Evolutionary conservation across 1,284 basidiomycete species (phyloP).

Genomic region (Spongiforma sp.): DNA sequence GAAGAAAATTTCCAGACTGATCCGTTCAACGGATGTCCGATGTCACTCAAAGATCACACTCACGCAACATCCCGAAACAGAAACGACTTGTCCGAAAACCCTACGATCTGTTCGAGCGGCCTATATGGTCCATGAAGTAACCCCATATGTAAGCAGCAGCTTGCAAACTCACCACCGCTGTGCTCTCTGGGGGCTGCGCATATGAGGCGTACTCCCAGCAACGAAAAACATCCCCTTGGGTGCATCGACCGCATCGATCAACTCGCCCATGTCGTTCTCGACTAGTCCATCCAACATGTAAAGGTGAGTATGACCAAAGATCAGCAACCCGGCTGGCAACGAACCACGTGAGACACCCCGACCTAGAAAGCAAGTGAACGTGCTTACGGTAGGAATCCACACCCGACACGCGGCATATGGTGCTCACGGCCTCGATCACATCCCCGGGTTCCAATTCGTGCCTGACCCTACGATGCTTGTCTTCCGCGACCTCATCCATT

Average conservation of each 20-base stretch:
- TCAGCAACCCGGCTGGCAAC: slow-evolving; percentile 79
- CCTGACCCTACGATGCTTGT: slow-evolving; percentile 78
- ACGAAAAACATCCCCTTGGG: slow-evolving; percentile 85
- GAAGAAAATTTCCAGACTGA: slow-evolving; percentile 88
- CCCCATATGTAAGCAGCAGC: slow-evolving; percentile 44
- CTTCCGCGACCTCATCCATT: slow-evolving; percentile 75
- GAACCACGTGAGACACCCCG: background rate
- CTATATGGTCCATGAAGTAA: slow-evolving; percentile 44
- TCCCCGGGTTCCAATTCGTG: slow-evolving; percentile 91
- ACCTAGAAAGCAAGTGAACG: background rate
- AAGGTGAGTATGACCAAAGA: slow-evolving; percentile 83
- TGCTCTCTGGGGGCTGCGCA: slow-evolving; percentile 77
- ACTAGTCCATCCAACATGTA: slow-evolving; percentile 96
- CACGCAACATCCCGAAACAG: slow-evolving; percentile 91
- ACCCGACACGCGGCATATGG: slow-evolving; percentile 84
- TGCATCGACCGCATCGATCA: slow-evolving; percentile 89
- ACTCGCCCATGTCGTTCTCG: slow-evolving; percentile 85
- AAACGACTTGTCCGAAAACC: slow-evolving; percentile 83
- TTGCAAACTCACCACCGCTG: slow-evolving; percentile 69
- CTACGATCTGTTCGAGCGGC: slow-evolving; percentile 80
- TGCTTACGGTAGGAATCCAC: slow-evolving; percentile 85
- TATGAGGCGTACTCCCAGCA: slow-evolving; percentile 82
- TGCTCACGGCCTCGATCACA: slow-evolving; percentile 88
- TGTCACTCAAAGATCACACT: slow-evolving; percentile 37
- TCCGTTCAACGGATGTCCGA: slow-evolving; percentile 3